Conservation (phyloP, 805 yeast genomes). For the Gaillardinia entomophila region DNA sequence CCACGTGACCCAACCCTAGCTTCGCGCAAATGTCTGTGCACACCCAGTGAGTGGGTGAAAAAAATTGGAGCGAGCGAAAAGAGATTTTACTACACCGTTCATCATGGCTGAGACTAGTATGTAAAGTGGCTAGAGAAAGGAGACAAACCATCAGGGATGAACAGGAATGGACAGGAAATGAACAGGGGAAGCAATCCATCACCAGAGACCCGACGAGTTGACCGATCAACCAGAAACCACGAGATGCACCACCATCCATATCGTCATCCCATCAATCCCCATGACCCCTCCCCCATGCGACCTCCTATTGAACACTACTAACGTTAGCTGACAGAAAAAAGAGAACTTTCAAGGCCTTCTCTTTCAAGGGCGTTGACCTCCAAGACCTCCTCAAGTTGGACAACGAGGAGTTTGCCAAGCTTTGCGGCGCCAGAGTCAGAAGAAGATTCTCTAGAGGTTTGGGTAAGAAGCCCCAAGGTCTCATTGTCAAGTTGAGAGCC, state of each 20-base stretch:
- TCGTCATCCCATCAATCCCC: neutral
- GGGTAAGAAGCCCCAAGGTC: conserved; percentile 90
- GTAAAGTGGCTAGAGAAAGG: no score
- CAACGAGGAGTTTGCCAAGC: conserved; percentile 94
- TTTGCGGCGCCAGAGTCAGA: conserved; percentile 98
- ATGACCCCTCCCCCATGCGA: neutral
- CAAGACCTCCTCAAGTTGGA: conserved; percentile 88
- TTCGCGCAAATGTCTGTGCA: no score
- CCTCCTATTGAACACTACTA: conserved; percentile 15
- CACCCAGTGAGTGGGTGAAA: no score
- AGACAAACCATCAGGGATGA: no score
- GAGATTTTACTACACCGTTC: conserved; percentile 4
- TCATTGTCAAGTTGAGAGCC: conserved; percentile 95
- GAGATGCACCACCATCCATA: neutral
- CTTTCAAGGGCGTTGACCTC: conserved; percentile 98
- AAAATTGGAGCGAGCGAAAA: no score
- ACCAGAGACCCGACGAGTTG: neutral
- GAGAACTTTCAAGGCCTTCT: conserved; percentile 93
- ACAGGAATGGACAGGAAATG: neutral
- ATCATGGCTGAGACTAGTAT: conserved; percentile 34
- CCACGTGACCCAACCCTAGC: no score
- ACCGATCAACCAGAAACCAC: neutral
- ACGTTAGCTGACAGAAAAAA: conserved; percentile 60
- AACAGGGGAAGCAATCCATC: neutral
- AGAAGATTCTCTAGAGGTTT: conserved; percentile 99